Evolutionary conservation across 1,284 basidiomycete species (phyloP).

Genomic region (Pseudozyma thailandica): DNA sequence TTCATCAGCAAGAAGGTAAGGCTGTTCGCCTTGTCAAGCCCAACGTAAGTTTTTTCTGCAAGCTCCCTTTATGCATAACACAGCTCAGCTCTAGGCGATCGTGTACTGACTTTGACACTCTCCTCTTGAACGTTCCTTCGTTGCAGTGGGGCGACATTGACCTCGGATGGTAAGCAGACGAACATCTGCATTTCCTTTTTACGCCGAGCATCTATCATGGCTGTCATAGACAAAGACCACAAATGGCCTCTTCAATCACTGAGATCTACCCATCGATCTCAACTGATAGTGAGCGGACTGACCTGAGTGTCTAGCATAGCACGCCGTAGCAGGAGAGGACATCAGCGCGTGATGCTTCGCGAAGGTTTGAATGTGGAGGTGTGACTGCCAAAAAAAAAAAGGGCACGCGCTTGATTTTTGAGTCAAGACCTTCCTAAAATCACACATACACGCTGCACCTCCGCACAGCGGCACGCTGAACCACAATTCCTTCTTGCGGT

Average conservation of each 20-base stretch:
- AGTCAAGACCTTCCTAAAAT: not conserved
- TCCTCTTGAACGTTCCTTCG: not conserved
- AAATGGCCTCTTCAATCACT: too few species aligned
- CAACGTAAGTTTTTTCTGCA: constrained; percentile 27
- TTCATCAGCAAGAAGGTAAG: constrained; percentile 52
- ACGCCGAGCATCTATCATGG: not conserved
- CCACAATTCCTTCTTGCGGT: too few species aligned
- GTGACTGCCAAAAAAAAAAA: not conserved
- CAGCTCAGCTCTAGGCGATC: not conserved
- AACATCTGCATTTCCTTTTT: not conserved
- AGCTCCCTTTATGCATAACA: not conserved
- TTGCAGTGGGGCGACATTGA: constrained; percentile 53
- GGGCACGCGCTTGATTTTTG: not conserved
- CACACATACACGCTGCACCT: not conserved
- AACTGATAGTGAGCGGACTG: not conserved
- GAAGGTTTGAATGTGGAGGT: constrained; percentile 1
- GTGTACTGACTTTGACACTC: not conserved
- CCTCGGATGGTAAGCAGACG: constrained; percentile 28
- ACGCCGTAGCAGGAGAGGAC: not conserved
- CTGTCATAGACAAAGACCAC: too few species aligned
- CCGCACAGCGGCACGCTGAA: too few species aligned
- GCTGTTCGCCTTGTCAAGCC: constrained; percentile 49
- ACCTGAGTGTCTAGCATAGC: not conserved
- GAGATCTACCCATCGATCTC: too few species aligned
- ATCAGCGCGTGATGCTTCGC: not conserved